phyloP scores from a whole-genome alignment of 345 rosid genomes.

The Brassica incana region DNA sequence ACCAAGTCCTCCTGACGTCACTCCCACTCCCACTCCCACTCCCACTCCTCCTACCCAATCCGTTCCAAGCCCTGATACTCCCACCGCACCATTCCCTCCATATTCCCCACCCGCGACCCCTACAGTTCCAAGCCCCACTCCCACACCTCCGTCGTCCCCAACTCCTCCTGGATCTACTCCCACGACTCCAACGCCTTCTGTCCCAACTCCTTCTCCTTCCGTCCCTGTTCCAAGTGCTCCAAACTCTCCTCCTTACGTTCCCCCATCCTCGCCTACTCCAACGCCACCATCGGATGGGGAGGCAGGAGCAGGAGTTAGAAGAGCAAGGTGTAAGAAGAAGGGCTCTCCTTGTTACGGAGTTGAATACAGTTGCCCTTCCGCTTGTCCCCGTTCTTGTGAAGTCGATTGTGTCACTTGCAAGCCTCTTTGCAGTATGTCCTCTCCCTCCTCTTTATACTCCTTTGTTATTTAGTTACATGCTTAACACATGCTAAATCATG shows the following conservation, averaged over 20 bases:
- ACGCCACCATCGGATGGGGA: constrained; percentile 22
- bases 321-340: constrained; percentile 43
- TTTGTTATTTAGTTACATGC: not conserved
- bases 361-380: constrained; percentile 46
- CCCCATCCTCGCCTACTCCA: constrained; percentile 21
- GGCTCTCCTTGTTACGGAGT: constrained; percentile 46
- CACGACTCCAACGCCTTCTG: constrained; percentile 3
- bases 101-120: not conserved
- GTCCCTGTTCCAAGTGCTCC: constrained; percentile 10
- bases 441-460: not conserved
- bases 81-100: not conserved
- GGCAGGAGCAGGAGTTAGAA: constrained; percentile 32
- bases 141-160: constrained; percentile 10
- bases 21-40: not conserved
- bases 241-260: constrained; percentile 22
- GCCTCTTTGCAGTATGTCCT: constrained; percentile 55
- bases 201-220: constrained; percentile 22
- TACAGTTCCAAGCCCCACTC: not conserved
- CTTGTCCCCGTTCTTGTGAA: constrained; percentile 54
- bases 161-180: not conserved
- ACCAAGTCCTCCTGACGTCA: constrained; percentile 1
- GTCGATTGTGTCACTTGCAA: constrained; percentile 67
- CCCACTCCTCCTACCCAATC: constrained; percentile 23
- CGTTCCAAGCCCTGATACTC: constrained; percentile 1
- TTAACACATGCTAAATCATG: not conserved